Evolutionary conservation across 495 filamentous ascomycete species (phyloP).

Genomic region (Penicillium roqueforti): DNA sequence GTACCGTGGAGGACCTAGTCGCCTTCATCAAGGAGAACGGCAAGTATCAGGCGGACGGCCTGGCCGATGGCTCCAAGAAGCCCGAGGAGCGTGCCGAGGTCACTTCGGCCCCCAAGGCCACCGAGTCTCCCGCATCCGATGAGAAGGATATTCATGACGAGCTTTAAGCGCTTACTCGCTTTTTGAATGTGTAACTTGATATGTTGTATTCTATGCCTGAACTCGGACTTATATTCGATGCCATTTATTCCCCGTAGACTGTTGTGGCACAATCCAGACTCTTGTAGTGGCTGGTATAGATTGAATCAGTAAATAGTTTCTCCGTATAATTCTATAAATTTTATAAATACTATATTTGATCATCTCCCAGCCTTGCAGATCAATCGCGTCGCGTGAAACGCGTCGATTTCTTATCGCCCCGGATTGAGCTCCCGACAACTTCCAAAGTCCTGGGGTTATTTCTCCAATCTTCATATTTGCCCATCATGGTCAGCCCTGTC

Average conservation of each 20-base stretch:
- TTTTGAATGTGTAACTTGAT: conserved; percentile 19
- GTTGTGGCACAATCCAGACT: neutral
- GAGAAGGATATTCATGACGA: conserved; percentile 40
- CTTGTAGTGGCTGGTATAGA: neutral
- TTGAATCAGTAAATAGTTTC: neutral
- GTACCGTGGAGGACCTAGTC: conserved; percentile 90
- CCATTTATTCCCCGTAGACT: neutral
- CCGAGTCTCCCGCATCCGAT: conserved; percentile 29
- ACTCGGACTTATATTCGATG: conserved; percentile 14
- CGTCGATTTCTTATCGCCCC: conserved; percentile 14
- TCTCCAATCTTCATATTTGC: neutral
- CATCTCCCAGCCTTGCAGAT: neutral
- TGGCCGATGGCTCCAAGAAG: conserved; percentile 43
- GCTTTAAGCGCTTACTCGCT: conserved; percentile 28
- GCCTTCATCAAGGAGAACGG: conserved; percentile 94
- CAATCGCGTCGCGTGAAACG: conserved; percentile 16
- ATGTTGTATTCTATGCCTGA: conserved; percentile 18
- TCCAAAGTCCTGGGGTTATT: neutral
- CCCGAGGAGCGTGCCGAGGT: conserved; percentile 29
- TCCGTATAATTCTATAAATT: neutral
- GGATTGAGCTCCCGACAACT: neutral
- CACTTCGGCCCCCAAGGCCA: conserved; percentile 20
- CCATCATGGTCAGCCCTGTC: conserved; percentile 29
- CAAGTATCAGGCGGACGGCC: conserved; percentile 71
- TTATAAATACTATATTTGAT: no score